Evolutionary conservation across 108 stramenopile genomes (phyloP), one percentile per base, ranked within the genome.

Genomic region (Phaeodactylum tricornutum): DNA sequence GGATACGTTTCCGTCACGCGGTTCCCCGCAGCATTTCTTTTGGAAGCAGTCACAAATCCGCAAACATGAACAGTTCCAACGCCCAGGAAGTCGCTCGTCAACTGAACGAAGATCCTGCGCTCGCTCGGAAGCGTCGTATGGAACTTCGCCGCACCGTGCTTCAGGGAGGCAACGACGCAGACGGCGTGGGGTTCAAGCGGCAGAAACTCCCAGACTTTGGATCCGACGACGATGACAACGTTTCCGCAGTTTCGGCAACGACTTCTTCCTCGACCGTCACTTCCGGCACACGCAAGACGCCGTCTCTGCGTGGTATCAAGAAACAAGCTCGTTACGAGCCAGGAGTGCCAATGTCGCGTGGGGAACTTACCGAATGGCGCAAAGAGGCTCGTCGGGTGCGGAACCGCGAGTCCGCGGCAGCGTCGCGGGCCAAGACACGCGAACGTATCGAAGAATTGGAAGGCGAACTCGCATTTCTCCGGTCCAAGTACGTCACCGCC

Each of bases 331-430:
- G 73, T 31, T 74, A 74, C 33, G 64, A 64, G 17, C 73, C 73
- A 9, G 73, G 67, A 31, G 73, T 74, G 7, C 30, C 56, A 33
- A 79, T 86, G 84, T 66, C 77, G 0, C 55, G 51, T n/a, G 80
- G 69, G 0, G 72, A 82, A 46, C 64, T 82, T 21, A 61, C 65
- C 34, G 66, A 50, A 31, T 86, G 84, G 84, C 64, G 84, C 3
- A 82, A 82, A 64, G 77, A 86, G 50, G 77, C 77, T 28, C 74
- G 84, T 3, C 75, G 80, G 3, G 78, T 79, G 21, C 77, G 84
- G 31, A 86, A 86, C 52, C 69, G 84, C 0, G 75, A 79, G 35
- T 66, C 63, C 35, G 84, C 84, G 25, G 84, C 84, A 19, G 80
- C 55, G 2, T 79, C 78, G 9, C 54, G 84, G 17, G 48, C 59